Evolutionary conservation across 176 grass and related monocot genomes (phyloP), one percentile per base, ranked within the genome.

Genomic region (Metroxylon sagu): DNA sequence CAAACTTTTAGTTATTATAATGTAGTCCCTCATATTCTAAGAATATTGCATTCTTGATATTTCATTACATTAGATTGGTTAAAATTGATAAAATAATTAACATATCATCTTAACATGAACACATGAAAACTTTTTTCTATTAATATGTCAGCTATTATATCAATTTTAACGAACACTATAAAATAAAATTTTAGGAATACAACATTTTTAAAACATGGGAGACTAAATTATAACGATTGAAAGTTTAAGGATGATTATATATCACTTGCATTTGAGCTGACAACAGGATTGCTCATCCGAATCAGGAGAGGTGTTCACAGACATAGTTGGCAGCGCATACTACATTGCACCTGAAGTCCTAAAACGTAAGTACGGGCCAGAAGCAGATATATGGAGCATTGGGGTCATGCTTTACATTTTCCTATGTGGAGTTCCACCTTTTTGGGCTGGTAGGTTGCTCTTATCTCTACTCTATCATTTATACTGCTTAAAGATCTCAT

Each of bases 331-430:
- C 52, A 68, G 65, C 39, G 65, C 65, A 56, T 68, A 68, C 18
- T 68, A 68, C 65, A 68, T 68, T 16, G 65, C 65, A 56, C 65
- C 65, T 68, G 65, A 68, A 56, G 65, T 68, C 28, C 29, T 68
- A 14, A 56, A 48, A 28, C 17, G 65, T 56, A 68, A 28, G 16
- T 68, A 68, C 25, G 65, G 65, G 23, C 65, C 65, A 31, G 65
- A 68, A 56, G 65, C 52, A 39, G 65, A 68, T 30, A 68, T 68
- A 6, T 68, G 65, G 65, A 68, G 65, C 27, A 68, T 68, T 30
- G 65, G 65, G 3, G 65, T 68, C 26, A 68, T 68, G 65, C 51
- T 68, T 26, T 68, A 68, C 26, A 68, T 68, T 68, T 68, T 68
- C 7, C 65, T 68, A 4, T 68, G 52, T 10, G 65, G 65, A 21